Evolutionary conservation across 768 basidiomycete genomes (phyloP), one percentile per base, ranked within the genome.

Genomic region (Suillus placidus): DNA sequence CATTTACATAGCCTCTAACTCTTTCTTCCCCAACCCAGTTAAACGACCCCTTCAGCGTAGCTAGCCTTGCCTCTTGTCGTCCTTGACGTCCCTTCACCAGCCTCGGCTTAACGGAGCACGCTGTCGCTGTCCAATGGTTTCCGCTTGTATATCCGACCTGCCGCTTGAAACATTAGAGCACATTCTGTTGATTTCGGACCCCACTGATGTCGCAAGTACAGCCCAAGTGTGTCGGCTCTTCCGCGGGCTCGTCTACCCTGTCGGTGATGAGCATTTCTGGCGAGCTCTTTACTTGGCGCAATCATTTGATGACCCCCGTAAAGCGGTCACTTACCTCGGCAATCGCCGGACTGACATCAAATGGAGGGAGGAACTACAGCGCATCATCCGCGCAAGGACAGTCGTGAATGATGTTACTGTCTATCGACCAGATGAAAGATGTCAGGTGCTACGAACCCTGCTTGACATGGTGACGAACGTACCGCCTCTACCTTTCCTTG

Each of bases 261-360:
- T 80, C 2, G 75, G 76, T 10, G 80, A 84, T 67, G 78, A 78
- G 34, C 77, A 84, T 57, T 76, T 91, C 43, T 93, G 91, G 91
- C 83, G 88, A 9, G 77, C 75, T 10, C 79, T 92, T 6, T 93
- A 91, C 74, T 86, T 93, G 51, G 69, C 76, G 0, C 84, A 87
- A 64, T 80, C 84, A 0, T 81, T 90, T 64, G 91, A 92, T 65
- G 89, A 92, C 69, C 89, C 87, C 1, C 78, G 87, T 10, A 61
- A 62, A n/a, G 83, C 87, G 55, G 70, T 85, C 6, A 80, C 80
- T 3, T 75, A 76, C 13, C 74, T 69, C 66, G 80, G 76, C 23
- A 52, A 23, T 34, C 66, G 23, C 68, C 74, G 71, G 3, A 54
- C 66, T 4, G 72, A 69, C 38, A 64, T 87, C 8, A 76, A 84